Evolutionary conservation across 2,329 filamentous ascomycete genomes (phyloP).

Genomic region (Hymenoscyphus scutula): DNA sequence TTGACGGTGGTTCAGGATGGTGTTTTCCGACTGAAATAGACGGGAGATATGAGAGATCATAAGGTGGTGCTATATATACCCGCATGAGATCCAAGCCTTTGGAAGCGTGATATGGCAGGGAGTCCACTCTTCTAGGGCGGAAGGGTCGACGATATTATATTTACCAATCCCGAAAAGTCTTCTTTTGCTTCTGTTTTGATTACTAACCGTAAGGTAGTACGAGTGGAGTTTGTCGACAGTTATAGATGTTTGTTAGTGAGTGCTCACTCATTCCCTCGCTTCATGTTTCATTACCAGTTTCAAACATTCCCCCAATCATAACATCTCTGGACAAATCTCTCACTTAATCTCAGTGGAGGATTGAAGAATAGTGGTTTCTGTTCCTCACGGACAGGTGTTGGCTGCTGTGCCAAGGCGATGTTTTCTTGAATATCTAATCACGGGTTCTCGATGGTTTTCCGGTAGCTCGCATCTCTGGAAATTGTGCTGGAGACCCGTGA

Average conservation of each 20-base stretch:
- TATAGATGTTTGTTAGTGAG: neutral
- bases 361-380: neutral
- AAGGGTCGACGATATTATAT: too few species aligned
- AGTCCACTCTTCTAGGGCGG: too few species aligned
- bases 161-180: too few species aligned
- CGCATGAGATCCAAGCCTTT: too few species aligned
- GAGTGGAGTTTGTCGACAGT: neutral
- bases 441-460: neutral
- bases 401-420: neutral
- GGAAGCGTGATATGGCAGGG: too few species aligned
- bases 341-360: neutral
- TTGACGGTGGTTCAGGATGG: slow-evolving; percentile 5
- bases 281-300: neutral
- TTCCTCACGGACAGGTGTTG: neutral
- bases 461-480: neutral
- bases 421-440: neutral
- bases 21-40: neutral
- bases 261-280: neutral
- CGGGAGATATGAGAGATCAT: neutral
- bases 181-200: too few species aligned
- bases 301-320: neutral
- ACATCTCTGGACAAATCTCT: neutral
- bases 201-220: too few species aligned
- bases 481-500: neutral
- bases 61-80: neutral